Evolutionary conservation across 768 basidiomycete species (phyloP).

Genomic region (Ramaria sp.): DNA sequence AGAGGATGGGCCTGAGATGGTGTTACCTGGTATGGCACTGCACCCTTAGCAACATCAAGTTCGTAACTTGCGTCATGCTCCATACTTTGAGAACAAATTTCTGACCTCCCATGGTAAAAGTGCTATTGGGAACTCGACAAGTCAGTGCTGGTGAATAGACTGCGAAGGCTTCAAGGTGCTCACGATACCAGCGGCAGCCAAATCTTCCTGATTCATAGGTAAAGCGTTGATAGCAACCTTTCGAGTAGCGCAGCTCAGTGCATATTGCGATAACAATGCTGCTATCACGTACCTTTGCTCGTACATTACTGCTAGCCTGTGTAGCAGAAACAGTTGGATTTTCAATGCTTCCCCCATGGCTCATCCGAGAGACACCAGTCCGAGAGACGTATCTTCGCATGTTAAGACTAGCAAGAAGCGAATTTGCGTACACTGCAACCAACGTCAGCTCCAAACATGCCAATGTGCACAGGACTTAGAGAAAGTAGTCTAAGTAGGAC

Average conservation of each 20-base stretch:
- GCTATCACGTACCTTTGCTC: not conserved
- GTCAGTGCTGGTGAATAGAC: not conserved
- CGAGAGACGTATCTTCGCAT: not conserved
- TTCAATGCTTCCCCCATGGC: not conserved
- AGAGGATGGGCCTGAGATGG: too few relatives aligned
- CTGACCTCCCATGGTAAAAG: not conserved
- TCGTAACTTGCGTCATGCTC: too few relatives aligned
- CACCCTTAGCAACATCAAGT: too few relatives aligned
- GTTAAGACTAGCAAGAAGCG: constrained; percentile 4
- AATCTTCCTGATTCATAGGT: not conserved
- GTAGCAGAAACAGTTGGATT: not conserved
- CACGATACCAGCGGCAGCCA: not conserved
- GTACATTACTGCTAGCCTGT: not conserved
- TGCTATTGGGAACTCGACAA: not conserved
- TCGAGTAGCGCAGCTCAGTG: not conserved
- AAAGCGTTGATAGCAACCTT: not conserved
- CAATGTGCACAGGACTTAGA: not conserved
- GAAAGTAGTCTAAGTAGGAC: not conserved
- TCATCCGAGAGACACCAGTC: not conserved
- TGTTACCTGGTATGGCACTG: too few relatives aligned
- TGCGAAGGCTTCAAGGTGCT: not conserved
- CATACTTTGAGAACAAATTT: not conserved
- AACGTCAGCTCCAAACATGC: too few relatives aligned
- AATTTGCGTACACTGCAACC: constrained; percentile 1
- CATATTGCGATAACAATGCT: not conserved